A percentile compares a stretch with the other conserved stretches of the same genome.
Conservation (phyloP, 1,284 basidiomycete species). For the Microbotryomycetes sp. region DNA sequence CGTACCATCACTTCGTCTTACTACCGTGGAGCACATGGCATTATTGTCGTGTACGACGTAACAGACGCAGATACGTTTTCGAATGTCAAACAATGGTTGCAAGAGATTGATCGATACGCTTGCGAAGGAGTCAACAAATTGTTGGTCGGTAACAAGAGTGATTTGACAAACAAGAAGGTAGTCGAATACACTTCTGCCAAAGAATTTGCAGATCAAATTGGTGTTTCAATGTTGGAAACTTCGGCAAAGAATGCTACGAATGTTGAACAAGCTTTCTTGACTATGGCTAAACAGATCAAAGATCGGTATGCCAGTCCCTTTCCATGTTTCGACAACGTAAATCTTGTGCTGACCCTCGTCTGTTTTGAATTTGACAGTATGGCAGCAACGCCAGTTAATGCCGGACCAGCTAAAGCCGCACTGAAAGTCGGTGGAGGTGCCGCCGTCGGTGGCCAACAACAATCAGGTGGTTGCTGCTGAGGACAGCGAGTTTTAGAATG, state of each 20-base stretch:
- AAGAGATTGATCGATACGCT: slow-evolving; percentile 98
- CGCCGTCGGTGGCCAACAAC: slow-evolving; percentile 65
- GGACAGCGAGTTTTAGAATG: slow-evolving; percentile 18
- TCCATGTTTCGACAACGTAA: not conserved
- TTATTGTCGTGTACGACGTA: slow-evolving; percentile 98
- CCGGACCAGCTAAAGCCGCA: slow-evolving; percentile 47
- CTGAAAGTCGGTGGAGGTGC: slow-evolving; percentile 47
- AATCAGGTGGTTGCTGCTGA: slow-evolving; percentile 68
- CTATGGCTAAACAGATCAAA: slow-evolving; percentile 82
- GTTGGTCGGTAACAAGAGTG: slow-evolving; percentile 96
- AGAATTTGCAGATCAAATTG: slow-evolving; percentile 48
- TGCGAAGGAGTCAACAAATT: slow-evolving; percentile 98
- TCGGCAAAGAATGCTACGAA: slow-evolving; percentile 48
- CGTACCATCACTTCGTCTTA: slow-evolving; percentile 85
- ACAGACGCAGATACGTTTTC: slow-evolving; percentile 94
- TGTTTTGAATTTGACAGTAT: slow-evolving; percentile 45
- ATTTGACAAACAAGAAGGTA: slow-evolving; percentile 96
- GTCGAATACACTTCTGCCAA: slow-evolving; percentile 97
- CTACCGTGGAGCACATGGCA: slow-evolving; percentile 93
- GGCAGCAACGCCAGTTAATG: slow-evolving; percentile 47
- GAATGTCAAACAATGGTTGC: slow-evolving; percentile 99
- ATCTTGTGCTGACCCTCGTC: not conserved
- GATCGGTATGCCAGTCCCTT: slow-evolving; percentile 52
- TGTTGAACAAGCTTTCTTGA: slow-evolving; percentile 48
- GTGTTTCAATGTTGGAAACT: slow-evolving; percentile 46